These are phyloP conservation scores for Amphirosellinia nigrospora DNA, from an alignment of 495 filamentous ascomycete genomes.

Conservation along the genomic window DNA sequence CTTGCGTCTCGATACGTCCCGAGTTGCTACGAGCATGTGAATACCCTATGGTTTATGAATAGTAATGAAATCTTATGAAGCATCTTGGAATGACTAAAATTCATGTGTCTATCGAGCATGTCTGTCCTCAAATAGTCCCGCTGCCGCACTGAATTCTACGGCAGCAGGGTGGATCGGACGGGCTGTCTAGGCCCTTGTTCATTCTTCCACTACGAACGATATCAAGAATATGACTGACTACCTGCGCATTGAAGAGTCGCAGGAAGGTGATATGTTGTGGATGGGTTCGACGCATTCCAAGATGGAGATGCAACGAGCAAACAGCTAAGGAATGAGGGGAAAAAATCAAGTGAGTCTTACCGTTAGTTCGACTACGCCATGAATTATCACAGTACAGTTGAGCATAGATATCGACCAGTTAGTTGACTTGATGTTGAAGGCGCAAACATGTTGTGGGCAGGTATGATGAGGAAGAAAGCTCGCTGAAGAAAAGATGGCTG, in stretches of 20 bases:
- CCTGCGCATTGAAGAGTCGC: slow-evolving; percentile 56
- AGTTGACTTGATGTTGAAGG: background rate
- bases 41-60: slow-evolving; percentile 2
- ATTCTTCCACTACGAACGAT: slow-evolving; percentile 66
- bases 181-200: slow-evolving; percentile 66
- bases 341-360: slow-evolving; percentile 9
- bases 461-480: background rate
- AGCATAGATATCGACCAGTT: background rate
- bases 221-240: slow-evolving; percentile 54
- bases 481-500: background rate
- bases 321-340: too few relatives aligned
- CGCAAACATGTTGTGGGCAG: background rate
- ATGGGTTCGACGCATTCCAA: slow-evolving; percentile 9
- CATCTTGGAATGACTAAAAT: background rate
- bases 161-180: slow-evolving; percentile 66
- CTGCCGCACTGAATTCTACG: slow-evolving; percentile 54
- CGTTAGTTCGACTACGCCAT: background rate
- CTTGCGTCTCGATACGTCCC: background rate
- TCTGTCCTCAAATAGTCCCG: slow-evolving; percentile 67
- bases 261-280: slow-evolving; percentile 66
- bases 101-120: slow-evolving; percentile 38
- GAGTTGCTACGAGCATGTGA: background rate
- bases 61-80: slow-evolving; percentile 2
- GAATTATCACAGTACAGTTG: background rate
- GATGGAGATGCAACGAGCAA: background rate